Conservation (phyloP, 176 grass and related monocot genomes). For the Oryza glaberrima region DNA sequence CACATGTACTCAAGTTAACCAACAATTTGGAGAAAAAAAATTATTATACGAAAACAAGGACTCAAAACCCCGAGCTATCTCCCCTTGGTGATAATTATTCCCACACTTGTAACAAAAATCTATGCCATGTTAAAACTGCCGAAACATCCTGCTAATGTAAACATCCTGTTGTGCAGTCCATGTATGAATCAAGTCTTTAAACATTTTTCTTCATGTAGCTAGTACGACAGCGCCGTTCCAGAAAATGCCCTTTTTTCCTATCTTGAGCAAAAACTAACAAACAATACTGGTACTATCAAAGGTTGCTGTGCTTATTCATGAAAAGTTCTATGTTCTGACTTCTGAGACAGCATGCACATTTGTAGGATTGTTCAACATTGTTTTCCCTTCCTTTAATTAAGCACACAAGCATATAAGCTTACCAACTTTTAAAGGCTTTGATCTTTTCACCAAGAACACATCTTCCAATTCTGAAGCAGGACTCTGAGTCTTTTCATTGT, state of each 20-base stretch:
- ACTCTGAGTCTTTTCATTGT: neutral
- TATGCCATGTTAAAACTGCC: constrained; percentile 17
- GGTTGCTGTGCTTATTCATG: constrained; percentile 15
- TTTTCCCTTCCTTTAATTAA: constrained; percentile 27
- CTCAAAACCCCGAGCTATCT: constrained; percentile 20
- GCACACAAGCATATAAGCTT: constrained; percentile 36
- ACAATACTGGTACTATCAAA: neutral
- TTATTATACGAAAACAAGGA: constrained; percentile 4
- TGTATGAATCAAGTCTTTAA: neutral
- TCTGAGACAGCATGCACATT: neutral
- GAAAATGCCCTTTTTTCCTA: constrained; percentile 15
- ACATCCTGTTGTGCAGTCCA: constrained; percentile 23
- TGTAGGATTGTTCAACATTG: constrained; percentile 13
- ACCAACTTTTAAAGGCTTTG: constrained; percentile 40
- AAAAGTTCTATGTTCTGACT: neutral
- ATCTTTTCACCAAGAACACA: neutral
- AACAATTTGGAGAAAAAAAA: constrained; percentile 21
- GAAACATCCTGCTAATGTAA: constrained; percentile 30
- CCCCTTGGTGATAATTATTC: neutral
- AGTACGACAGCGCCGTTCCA: neutral
- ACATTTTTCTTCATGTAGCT: constrained; percentile 22
- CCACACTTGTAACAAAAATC: constrained; percentile 28
- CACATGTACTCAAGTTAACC: neutral
- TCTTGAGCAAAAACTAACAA: constrained; percentile 4
- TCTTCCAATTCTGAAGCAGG: constrained; percentile 35